These are phyloP conservation scores for Datura wrightii DNA, from an alignment of 257 asterid species.

Conservation along the genomic window DNA sequence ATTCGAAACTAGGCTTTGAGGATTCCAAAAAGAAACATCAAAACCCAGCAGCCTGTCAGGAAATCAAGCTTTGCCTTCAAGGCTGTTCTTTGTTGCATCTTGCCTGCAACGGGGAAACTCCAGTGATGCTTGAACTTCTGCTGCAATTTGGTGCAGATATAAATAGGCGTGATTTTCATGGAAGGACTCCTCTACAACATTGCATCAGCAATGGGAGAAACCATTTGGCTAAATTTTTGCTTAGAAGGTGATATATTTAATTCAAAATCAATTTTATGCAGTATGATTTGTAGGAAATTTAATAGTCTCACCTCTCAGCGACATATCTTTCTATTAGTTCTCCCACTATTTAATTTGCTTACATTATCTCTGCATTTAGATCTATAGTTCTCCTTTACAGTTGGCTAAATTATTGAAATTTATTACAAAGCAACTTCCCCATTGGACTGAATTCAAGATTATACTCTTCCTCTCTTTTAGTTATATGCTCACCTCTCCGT, in stretches of 20 bases:
- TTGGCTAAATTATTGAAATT: not conserved
- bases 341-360: not conserved
- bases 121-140: constrained; percentile 87
- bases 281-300: not conserved
- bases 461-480: not conserved
- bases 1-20: constrained; percentile 40
- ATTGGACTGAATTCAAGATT: not conserved
- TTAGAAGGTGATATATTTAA: constrained; percentile 69
- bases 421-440: not conserved
- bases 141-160: constrained; percentile 89
- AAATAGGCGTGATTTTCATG: constrained; percentile 78
- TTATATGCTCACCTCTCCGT: not conserved
- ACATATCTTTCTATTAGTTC: constrained; percentile 16
- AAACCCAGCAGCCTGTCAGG: constrained; percentile 62
- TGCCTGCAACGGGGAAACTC: constrained; percentile 75
- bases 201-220: constrained; percentile 83
- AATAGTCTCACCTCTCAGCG: not conserved
- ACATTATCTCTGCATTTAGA: constrained; percentile 24
- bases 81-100: constrained; percentile 88
- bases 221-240: constrained; percentile 76
- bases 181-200: constrained; percentile 90
- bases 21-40: constrained; percentile 46
- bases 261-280: not conserved
- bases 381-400: not conserved
- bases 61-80: constrained; percentile 60